A percentile compares a stretch with the other conserved stretches of the same genome.
Evolutionary conservation across 768 basidiomycete species (phyloP).

Genomic region (Daedaleopsis nitida): DNA sequence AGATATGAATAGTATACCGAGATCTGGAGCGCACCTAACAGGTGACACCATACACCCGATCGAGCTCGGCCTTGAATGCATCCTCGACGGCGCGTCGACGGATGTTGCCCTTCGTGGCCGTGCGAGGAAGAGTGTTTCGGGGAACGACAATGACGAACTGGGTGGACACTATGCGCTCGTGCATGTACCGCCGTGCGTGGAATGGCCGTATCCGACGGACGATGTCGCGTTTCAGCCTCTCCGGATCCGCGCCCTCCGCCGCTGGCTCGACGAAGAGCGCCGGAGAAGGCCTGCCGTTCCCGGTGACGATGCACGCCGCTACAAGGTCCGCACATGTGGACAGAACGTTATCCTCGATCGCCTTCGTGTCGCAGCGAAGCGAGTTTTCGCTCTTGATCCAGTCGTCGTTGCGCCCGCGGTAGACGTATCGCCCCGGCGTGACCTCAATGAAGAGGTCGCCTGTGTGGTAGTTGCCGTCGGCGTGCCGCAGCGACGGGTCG

Average conservation of each 20-base stretch:
- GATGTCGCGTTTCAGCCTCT: slow-evolving; percentile 71
- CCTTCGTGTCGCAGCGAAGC: slow-evolving; percentile 77
- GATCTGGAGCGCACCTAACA: not conserved
- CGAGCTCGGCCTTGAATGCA: slow-evolving; percentile 56
- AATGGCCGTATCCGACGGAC: slow-evolving; percentile 75
- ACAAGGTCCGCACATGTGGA: slow-evolving; percentile 64
- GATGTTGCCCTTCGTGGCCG: slow-evolving; percentile 81
- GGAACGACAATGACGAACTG: slow-evolving; percentile 72
- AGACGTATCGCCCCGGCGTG: slow-evolving; percentile 58
- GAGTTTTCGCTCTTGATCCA: slow-evolving; percentile 86
- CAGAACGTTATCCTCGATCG: slow-evolving; percentile 78
- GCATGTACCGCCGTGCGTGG: slow-evolving; percentile 74
- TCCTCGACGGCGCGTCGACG: slow-evolving; percentile 78
- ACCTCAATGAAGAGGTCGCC: slow-evolving; percentile 77
- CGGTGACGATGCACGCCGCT: slow-evolving; percentile 75
- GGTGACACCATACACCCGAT: slow-evolving; percentile 51
- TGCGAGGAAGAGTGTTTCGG: slow-evolving; percentile 66
- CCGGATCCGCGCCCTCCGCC: slow-evolving; percentile 49
- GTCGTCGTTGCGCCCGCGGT: slow-evolving; percentile 76
- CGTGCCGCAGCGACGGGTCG: slow-evolving; percentile 52
- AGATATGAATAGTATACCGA: not conserved
- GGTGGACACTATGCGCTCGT: slow-evolving; percentile 71
- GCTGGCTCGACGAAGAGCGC: slow-evolving; percentile 73
- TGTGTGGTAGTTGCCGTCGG: slow-evolving; percentile 76
- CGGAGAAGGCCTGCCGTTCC: slow-evolving; percentile 73